Conservation (phyloP, 768 basidiomycete species). For the Phallus indusiatus region DNA sequence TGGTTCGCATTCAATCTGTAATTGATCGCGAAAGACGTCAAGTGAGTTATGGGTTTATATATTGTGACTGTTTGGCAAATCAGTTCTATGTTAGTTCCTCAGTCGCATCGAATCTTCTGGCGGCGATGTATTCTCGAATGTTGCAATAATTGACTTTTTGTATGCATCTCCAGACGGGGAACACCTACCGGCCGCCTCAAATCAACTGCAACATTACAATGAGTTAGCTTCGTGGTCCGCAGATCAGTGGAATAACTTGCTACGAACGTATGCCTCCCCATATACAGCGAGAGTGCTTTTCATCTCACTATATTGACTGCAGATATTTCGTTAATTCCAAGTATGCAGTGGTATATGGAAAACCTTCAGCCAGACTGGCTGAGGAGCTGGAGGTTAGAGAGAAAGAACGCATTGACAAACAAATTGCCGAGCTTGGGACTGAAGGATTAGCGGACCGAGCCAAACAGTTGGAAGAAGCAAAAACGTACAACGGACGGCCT, state of each 20-base stretch:
- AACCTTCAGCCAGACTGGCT: constrained; percentile 78
- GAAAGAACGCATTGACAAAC: constrained; percentile 62
- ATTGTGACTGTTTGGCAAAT: background rate
- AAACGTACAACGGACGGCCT: constrained; percentile 73
- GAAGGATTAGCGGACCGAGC: constrained; percentile 69
- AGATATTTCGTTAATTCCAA: constrained; percentile 76
- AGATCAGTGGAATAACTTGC: constrained; percentile 65
- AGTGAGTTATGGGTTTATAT: constrained; percentile 28
- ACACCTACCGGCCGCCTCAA: constrained; percentile 60
- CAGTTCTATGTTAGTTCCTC: constrained; percentile 45
- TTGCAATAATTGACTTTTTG: constrained; percentile 74
- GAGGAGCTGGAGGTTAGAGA: constrained; percentile 75
- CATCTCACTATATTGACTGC: constrained; percentile 7
- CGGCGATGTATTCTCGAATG: constrained; percentile 67
- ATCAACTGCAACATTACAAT: constrained; percentile 69
- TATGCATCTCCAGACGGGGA: constrained; percentile 81
- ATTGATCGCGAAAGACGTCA: constrained; percentile 85
- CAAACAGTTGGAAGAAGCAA: constrained; percentile 66
- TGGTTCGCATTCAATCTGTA: constrained; percentile 81
- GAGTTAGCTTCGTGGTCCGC: constrained; percentile 61
- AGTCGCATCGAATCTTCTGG: constrained; percentile 78
- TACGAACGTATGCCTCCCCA: constrained; percentile 49
- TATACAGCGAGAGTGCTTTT: background rate
- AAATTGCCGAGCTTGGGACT: constrained; percentile 62
- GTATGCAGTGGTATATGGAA: constrained; percentile 71